Conservation (phyloP, 2,329 filamentous ascomycete species). For the Monascus ruber region DNA sequence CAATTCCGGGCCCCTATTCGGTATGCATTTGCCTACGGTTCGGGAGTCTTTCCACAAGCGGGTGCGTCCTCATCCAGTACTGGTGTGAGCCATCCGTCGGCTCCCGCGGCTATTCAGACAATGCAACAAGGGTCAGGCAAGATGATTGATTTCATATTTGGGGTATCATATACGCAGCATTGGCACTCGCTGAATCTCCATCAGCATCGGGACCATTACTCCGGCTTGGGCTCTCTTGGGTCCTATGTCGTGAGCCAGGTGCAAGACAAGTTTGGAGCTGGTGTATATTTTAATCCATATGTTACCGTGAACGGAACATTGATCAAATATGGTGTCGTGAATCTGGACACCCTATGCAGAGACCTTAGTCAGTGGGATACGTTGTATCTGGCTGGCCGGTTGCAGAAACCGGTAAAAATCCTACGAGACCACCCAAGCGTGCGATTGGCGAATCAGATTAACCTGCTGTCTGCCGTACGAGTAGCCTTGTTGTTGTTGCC, state of each 20-base stretch:
- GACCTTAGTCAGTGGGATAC: constrained; percentile 90
- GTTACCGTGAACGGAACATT: constrained; percentile 88
- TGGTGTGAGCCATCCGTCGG: constrained; percentile 57
- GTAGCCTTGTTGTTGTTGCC: constrained; percentile 82
- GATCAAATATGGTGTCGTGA: constrained; percentile 97
- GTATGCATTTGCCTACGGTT: constrained; percentile 95
- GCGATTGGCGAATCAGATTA: constrained; percentile 89
- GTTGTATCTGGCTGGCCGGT: constrained; percentile 85
- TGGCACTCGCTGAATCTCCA: constrained; percentile 90
- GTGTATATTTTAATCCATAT: constrained; percentile 96
- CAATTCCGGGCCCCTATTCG: constrained; percentile 87
- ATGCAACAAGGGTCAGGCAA: constrained; percentile 82
- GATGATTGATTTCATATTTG: constrained; percentile 98
- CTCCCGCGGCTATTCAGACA: constrained; percentile 67
- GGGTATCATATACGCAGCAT: constrained; percentile 86
- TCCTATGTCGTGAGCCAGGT: constrained; percentile 75
- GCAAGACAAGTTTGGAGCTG: constrained; percentile 80
- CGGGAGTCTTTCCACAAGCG: constrained; percentile 82
- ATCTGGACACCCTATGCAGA: constrained; percentile 73
- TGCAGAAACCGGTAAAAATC: constrained; percentile 98
- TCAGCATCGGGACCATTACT: constrained; percentile 89
- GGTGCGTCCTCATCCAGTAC: constrained; percentile 29
- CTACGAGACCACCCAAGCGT: constrained; percentile 86
- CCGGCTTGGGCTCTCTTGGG: constrained; percentile 67
- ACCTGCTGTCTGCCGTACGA: constrained; percentile 81